Evolutionary conservation across 2,329 filamentous ascomycete species (phyloP).

Genomic region (Cladophialophora chaetospira): DNA sequence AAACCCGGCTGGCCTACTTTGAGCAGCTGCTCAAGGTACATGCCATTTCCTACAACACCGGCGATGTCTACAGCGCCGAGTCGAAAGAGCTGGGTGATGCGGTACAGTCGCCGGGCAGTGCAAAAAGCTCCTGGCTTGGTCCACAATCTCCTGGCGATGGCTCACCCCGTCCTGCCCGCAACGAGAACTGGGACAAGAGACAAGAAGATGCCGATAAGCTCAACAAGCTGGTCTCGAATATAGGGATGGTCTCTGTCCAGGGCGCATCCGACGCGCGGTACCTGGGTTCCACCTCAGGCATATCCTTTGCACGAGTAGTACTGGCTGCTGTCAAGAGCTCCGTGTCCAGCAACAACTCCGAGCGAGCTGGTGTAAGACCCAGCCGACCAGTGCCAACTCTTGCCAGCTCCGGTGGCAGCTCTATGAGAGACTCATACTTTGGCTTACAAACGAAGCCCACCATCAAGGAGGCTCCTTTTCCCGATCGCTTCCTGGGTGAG

Average conservation of each 20-base stretch:
- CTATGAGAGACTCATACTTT: constrained; percentile 95
- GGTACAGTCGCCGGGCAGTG: constrained; percentile 29
- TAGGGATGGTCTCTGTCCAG: constrained; percentile 75
- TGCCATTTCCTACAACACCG: constrained; percentile 70
- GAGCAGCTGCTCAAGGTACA: constrained; percentile 73
- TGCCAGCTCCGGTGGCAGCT: constrained; percentile 64
- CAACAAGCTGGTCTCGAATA: constrained; percentile 68
- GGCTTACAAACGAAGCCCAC: constrained; percentile 89
- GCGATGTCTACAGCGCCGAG: constrained; percentile 65
- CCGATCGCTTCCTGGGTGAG: constrained; percentile 71
- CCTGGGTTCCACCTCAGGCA: constrained; percentile 81
- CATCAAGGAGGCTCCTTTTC: constrained; percentile 83
- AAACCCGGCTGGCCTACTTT: constrained; percentile 80
- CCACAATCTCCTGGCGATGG: constrained; percentile 27
- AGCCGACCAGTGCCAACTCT: constrained; percentile 57
- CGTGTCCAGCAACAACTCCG: constrained; percentile 59
- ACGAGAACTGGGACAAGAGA: constrained; percentile 39
- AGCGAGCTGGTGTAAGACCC: constrained; percentile 63
- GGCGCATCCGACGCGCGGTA: constrained; percentile 77
- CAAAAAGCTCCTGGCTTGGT: constrained; percentile 25
- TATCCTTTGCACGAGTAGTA: constrained; percentile 91
- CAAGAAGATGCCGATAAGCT: constrained; percentile 62
- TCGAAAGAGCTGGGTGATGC: constrained; percentile 26
- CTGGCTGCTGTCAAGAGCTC: constrained; percentile 89
- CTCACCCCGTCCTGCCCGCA: constrained; percentile 35